Conservation (phyloP, 768 basidiomycete genomes). For the Lentinus brumalis region DNA sequence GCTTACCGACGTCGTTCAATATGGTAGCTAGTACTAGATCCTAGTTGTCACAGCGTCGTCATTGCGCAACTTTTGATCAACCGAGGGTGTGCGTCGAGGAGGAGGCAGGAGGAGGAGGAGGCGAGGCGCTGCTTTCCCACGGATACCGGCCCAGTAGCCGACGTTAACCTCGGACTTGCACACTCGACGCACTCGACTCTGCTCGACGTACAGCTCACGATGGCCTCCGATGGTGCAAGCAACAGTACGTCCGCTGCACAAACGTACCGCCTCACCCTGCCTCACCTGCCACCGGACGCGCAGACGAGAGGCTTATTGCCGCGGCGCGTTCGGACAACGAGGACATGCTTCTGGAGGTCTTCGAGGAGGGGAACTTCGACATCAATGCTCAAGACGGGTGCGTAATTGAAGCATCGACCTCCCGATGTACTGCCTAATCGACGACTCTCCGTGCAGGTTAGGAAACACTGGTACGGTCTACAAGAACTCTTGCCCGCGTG, state of each 20-base stretch:
- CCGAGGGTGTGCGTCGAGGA: too few species aligned
- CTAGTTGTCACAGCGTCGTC: too few species aligned
- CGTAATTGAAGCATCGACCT: slow-evolving; percentile 30
- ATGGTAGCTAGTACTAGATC: too few species aligned
- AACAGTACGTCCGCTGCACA: slow-evolving; percentile 18
- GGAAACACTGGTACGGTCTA: slow-evolving; percentile 71
- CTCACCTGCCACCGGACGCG: not conserved
- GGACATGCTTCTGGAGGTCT: slow-evolving; percentile 62
- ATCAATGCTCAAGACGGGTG: slow-evolving; percentile 83
- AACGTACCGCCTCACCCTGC: not conserved
- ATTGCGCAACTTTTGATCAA: too few species aligned
- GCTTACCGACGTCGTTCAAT: too few species aligned
- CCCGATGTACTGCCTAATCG: not conserved
- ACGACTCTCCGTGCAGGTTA: slow-evolving; percentile 36
- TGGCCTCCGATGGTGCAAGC: slow-evolving; percentile 24
- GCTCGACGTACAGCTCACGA: not conserved
- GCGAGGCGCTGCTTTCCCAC: slow-evolving; percentile 3
- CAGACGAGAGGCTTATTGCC: slow-evolving; percentile 72
- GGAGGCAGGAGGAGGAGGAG: too few species aligned
- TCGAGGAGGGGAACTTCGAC: slow-evolving; percentile 58
- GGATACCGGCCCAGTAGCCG: not conserved
- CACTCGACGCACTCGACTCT: not conserved
- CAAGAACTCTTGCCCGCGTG: not conserved
- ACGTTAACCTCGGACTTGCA: not conserved
- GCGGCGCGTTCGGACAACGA: slow-evolving; percentile 77